Conservation (phyloP, 805 yeast species). For the Wickerhamomyces bovis region DNA sequence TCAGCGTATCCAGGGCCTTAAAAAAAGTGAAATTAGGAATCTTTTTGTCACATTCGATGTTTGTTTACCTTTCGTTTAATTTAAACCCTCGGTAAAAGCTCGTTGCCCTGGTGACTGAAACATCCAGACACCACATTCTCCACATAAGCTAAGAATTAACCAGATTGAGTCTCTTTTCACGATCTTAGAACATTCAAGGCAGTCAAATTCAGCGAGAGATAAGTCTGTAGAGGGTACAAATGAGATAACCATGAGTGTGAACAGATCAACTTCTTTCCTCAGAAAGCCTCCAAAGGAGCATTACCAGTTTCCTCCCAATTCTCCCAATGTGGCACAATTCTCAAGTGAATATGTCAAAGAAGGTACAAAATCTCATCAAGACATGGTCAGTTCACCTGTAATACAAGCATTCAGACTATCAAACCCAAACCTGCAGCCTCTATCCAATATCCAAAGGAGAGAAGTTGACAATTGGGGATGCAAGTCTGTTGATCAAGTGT, state of each 20-base stretch:
- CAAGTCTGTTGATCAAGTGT: slow-evolving; percentile 1
- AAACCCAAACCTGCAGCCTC: slow-evolving; percentile 23
- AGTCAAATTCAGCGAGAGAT: no score
- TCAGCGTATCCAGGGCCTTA: no score
- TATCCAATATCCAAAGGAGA: slow-evolving; percentile 6
- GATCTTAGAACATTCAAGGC: no score
- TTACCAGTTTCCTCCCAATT: background rate
- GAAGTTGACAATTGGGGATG: slow-evolving; percentile 1
- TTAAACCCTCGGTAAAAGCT: no score
- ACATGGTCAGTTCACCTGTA: background rate
- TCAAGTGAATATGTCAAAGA: background rate
- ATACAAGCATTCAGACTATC: slow-evolving; percentile 7
- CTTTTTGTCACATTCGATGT: background rate
- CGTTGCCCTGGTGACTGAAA: background rate
- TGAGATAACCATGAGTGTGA: background rate
- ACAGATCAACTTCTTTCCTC: background rate
- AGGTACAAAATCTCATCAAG: background rate
- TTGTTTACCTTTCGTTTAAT: background rate
- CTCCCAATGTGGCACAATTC: background rate
- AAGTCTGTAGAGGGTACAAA: no score
- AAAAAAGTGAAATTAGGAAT: background rate
- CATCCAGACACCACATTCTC: background rate
- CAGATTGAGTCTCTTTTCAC: no score
- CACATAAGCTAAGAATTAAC: no score
- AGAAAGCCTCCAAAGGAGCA: slow-evolving; percentile 9